Percentiles rank a stretch among this genome's conserved stretches.
These are phyloP conservation scores for Dendryphion nanum DNA, from an alignment of 2,329 filamentous ascomycete species.

Conservation along the genomic window DNA sequence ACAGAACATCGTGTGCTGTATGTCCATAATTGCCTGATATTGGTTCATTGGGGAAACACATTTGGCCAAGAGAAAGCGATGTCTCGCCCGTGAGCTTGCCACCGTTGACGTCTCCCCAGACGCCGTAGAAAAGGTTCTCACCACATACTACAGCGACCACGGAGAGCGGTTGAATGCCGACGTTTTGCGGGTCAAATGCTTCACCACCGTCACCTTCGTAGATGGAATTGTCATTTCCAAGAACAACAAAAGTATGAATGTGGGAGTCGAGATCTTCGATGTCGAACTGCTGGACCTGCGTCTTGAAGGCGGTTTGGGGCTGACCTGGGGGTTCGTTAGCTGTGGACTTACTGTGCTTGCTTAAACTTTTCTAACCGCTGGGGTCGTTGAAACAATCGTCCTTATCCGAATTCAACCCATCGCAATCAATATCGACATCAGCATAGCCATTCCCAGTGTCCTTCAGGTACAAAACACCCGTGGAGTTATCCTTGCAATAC, in stretches of 20 bases:
- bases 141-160: slow-evolving; percentile 58
- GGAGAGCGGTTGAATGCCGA: slow-evolving; percentile 52
- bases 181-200: slow-evolving; percentile 20
- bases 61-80: slow-evolving; percentile 57
- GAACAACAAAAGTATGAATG: slow-evolving; percentile 54
- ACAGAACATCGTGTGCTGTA: slow-evolving; percentile 58
- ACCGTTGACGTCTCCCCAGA: slow-evolving; percentile 64
- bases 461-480: slow-evolving; percentile 45
- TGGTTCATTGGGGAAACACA: slow-evolving; percentile 50
- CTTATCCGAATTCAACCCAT: slow-evolving; percentile 47
- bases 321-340: slow-evolving; percentile 43
- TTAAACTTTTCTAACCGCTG: slow-evolving; percentile 26
- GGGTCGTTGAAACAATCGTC: slow-evolving; percentile 40
- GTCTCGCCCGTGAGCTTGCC: slow-evolving; percentile 57
- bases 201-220: slow-evolving; percentile 14
- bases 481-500: slow-evolving; percentile 19
- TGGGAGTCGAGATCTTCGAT: slow-evolving; percentile 52
- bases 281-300: slow-evolving; percentile 18
- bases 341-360: neutral
- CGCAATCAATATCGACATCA: slow-evolving; percentile 61
- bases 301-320: slow-evolving; percentile 48
- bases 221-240: slow-evolving; percentile 46
- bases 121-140: slow-evolving; percentile 53
- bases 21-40: slow-evolving; percentile 59
- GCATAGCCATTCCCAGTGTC: slow-evolving; percentile 45